These are phyloP conservation scores for Clonostachys rhizophaga DNA, from an alignment of 2,329 filamentous ascomycete genomes.

Conservation along the genomic window DNA sequence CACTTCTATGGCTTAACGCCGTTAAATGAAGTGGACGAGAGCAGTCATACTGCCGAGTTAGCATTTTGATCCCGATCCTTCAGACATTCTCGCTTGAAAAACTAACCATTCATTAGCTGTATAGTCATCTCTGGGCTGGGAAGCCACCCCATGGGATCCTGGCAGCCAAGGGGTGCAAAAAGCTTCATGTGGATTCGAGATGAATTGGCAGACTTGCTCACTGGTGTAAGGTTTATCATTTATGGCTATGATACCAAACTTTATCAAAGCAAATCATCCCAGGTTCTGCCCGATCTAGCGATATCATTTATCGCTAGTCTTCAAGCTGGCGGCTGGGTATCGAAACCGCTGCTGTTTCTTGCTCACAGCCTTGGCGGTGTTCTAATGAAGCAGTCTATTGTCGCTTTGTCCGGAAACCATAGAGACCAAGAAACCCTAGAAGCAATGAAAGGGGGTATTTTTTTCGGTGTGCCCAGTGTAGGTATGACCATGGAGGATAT, in stretches of 20 bases:
- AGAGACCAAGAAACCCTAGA: background rate
- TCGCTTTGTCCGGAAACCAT: background rate
- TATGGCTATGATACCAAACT: background rate
- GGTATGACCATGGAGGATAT: background rate
- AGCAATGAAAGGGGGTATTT: background rate
- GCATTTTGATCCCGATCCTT: no score
- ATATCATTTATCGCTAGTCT: background rate
- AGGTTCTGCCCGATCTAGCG: background rate
- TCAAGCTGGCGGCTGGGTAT: background rate
- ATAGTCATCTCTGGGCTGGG: background rate
- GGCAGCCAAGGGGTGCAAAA: background rate
- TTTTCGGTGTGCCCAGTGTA: background rate
- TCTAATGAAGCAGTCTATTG: background rate
- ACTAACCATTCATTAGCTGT: background rate
- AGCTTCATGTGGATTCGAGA: background rate
- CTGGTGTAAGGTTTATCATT: background rate
- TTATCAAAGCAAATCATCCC: background rate
- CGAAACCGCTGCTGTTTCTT: background rate
- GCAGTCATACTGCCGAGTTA: background rate
- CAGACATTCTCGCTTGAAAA: background rate
- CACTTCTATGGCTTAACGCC: background rate
- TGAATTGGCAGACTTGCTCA: background rate
- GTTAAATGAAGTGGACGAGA: background rate
- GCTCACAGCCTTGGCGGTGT: constrained; percentile 1
- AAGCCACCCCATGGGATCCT: background rate